phyloP scores from a whole-genome alignment of 2,329 filamentous ascomycete species.

The Botrytis cinerea region DNA sequence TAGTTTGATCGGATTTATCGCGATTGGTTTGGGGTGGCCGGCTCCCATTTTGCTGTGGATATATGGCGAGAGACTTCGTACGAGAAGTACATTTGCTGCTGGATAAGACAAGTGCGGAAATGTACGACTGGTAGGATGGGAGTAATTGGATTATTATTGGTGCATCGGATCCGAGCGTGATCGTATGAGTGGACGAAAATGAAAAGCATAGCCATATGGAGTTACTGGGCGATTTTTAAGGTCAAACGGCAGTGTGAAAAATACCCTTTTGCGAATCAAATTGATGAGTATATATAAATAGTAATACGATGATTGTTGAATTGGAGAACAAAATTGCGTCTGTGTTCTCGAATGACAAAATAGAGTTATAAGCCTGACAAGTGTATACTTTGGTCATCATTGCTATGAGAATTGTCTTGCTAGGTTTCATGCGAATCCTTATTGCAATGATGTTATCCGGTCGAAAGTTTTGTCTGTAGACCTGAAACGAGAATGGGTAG shows the following conservation, averaged over 20 bases:
- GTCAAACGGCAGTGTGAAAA: background rate
- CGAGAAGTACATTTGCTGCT: slow-evolving; percentile 47
- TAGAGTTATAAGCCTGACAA: background rate
- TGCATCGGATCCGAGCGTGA: background rate
- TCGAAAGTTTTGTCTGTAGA: background rate
- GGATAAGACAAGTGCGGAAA: slow-evolving; percentile 28
- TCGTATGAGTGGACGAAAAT: background rate
- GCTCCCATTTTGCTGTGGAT: slow-evolving; percentile 50
- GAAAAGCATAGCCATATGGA: background rate
- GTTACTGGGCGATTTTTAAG: background rate
- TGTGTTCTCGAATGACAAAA: background rate
- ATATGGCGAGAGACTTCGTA: slow-evolving; percentile 44
- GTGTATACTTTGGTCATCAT: background rate
- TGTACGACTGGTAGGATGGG: background rate
- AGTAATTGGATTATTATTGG: background rate
- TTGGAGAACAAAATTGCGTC: background rate
- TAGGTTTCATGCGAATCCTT: background rate
- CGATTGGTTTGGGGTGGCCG: slow-evolving; percentile 53
- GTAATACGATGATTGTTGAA: background rate
- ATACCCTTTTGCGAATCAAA: background rate
- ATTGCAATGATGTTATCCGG: background rate
- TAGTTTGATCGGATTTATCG: slow-evolving; percentile 51
- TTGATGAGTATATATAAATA: background rate
- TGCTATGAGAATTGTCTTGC: background rate
- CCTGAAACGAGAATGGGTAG: background rate